Conservation (phyloP, 441 rosid species). For the Pelargonium fulgidum region DNA sequence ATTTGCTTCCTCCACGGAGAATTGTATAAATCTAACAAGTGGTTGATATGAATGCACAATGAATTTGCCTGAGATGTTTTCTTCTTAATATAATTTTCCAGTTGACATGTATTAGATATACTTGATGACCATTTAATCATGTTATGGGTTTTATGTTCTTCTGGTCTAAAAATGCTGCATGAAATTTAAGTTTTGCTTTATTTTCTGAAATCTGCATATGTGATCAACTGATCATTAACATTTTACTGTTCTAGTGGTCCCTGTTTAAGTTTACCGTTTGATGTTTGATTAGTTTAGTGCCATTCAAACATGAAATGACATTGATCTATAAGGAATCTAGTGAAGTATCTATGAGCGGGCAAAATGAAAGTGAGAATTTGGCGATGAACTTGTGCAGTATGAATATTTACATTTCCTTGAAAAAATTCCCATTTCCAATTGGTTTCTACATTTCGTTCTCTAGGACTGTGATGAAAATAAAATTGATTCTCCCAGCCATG, state of each 20-base stretch:
- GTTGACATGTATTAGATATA: neutral
- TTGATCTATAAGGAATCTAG: neutral
- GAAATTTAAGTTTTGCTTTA: neutral
- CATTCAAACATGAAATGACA: neutral
- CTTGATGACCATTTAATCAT: neutral
- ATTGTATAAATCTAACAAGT: neutral
- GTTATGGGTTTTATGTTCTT: neutral
- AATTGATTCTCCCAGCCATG: neutral
- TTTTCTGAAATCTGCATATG: neutral
- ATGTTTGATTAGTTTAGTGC: constrained; percentile 1
- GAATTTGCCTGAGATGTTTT: neutral
- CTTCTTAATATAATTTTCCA: neutral
- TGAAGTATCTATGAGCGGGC: neutral
- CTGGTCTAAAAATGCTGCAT: neutral
- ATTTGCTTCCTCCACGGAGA: neutral
- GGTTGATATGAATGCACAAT: neutral
- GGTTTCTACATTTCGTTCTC: neutral
- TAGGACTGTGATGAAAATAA: neutral
- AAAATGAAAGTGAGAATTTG: neutral
- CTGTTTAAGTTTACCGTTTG: neutral
- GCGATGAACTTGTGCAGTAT: constrained; percentile 6
- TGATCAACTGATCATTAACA: neutral
- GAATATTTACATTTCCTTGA: constrained; percentile 6
- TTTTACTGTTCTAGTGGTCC: constrained; percentile 1
- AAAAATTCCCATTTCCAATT: neutral